These are phyloP conservation scores for Aspergillus japonicus DNA, from an alignment of 2,329 filamentous ascomycete species.

Conservation along the genomic window DNA sequence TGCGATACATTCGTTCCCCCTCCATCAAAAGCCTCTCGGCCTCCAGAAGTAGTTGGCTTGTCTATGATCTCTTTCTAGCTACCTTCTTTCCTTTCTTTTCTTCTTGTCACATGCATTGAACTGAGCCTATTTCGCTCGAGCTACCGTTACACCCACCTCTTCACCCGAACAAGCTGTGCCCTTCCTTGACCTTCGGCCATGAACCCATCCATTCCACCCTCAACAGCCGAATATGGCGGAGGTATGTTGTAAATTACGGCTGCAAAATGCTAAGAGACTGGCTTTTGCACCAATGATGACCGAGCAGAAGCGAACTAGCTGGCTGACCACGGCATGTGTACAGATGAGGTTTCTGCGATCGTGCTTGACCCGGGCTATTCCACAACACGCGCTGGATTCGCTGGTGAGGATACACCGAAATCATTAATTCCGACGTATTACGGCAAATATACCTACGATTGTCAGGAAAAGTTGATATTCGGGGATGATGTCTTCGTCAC, in stretches of 20 bases:
- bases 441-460: constrained; percentile 58
- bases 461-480: constrained; percentile 64
- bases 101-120: not conserved
- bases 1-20: not conserved
- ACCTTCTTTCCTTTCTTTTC: not conserved
- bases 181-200: constrained; percentile 24
- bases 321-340: constrained; percentile 11
- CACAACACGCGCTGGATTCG: constrained; percentile 88
- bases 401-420: constrained; percentile 96
- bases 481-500: constrained; percentile 88
- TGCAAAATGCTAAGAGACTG: constrained; percentile 7
- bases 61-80: not conserved
- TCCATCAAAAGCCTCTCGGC: not conserved
- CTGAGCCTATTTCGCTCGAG: not conserved
- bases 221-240: constrained; percentile 50
- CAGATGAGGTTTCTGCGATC: constrained; percentile 96
- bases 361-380: constrained; percentile 94
- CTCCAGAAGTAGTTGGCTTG: not conserved
- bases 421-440: constrained; percentile 90
- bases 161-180: not conserved
- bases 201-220: constrained; percentile 47
- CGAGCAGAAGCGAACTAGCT: not conserved
- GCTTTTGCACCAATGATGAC: not conserved
- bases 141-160: not conserved
- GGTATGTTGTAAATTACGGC: constrained; percentile 36